These are phyloP conservation scores for Fusarium bactridioides DNA, from an alignment of 2,329 filamentous ascomycete genomes.

Conservation along the genomic window DNA sequence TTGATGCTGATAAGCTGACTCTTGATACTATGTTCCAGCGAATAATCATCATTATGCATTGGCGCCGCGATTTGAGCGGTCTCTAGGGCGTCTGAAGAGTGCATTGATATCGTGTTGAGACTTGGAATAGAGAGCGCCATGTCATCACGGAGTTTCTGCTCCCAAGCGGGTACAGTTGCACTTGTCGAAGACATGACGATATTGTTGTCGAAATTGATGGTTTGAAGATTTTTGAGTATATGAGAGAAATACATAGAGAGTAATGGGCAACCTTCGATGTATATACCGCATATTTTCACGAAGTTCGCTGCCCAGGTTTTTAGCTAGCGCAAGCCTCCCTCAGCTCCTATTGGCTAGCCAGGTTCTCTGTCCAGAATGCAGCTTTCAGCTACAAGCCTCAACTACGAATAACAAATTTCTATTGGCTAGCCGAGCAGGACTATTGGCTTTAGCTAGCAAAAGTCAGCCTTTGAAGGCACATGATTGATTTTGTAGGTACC, in stretches of 20 bases:
- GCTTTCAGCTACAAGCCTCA: background rate
- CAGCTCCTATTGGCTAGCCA: background rate
- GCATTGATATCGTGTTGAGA: background rate
- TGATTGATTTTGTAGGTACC: rapidly evolving
- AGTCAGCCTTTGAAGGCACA: rapidly evolving
- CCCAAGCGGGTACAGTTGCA: background rate
- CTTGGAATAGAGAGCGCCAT: background rate
- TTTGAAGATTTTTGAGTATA: rapidly evolving
- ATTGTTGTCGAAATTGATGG: rapidly evolving
- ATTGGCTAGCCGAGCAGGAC: background rate
- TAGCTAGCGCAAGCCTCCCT: rapidly evolving
- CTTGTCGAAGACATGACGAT: background rate
- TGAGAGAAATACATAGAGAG: background rate
- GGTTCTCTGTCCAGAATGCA: background rate
- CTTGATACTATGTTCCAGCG: rapidly evolving
- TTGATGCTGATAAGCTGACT: background rate
- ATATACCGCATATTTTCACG: background rate
- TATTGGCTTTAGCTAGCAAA: rapidly evolving
- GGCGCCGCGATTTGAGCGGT: rapidly evolving
- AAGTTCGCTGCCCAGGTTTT: background rate
- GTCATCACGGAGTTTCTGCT: background rate
- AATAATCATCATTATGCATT: rapidly evolving
- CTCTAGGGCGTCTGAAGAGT: rapidly evolving
- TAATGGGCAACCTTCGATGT: background rate
- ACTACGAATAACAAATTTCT: no score